Evolutionary conservation across 1,284 basidiomycete species (phyloP).

Genomic region (Ustilago cynodontis): DNA sequence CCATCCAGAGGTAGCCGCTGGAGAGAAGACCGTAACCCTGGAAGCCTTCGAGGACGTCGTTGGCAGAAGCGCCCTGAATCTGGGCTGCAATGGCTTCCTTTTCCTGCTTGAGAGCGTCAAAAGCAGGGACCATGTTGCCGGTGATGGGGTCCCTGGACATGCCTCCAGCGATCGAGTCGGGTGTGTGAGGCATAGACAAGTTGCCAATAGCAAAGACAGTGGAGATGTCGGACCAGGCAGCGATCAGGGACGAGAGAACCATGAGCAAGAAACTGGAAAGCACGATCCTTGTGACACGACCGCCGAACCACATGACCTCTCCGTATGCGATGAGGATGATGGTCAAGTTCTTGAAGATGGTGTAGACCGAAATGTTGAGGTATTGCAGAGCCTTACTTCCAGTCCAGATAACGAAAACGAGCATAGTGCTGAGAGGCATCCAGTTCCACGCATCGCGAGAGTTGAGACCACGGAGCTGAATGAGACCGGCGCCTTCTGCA

Average conservation of each 20-base stretch:
- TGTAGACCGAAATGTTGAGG: conserved; percentile 71
- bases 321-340: conserved; percentile 99
- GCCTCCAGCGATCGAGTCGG: conserved; percentile 53
- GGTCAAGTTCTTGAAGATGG: conserved; percentile 99
- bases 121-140: conserved; percentile 29
- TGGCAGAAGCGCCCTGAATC: conserved; percentile 26
- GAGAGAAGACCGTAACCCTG: conserved; percentile 56
- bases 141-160: conserved; percentile 42
- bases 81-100: conserved; percentile 51
- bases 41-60: conserved; percentile 54
- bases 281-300: conserved; percentile 86
- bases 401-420: conserved; percentile 96
- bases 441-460: conserved; percentile 86
- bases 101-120: conserved; percentile 47
- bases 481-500: conserved; percentile 84
- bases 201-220: conserved; percentile 71
- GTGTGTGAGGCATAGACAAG: conserved; percentile 59
- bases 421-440: conserved; percentile 92
- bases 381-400: conserved; percentile 88
- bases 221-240: conserved; percentile 91
- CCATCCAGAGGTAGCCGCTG: conserved; percentile 94
- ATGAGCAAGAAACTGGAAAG: conserved; percentile 92
- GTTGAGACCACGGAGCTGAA: conserved; percentile 89
- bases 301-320: conserved; percentile 96
- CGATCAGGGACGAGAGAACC: conserved; percentile 95